Base-by-base conservation (phyloP, 108 stramenopile species). In the Nitzschia sp. region DNA sequence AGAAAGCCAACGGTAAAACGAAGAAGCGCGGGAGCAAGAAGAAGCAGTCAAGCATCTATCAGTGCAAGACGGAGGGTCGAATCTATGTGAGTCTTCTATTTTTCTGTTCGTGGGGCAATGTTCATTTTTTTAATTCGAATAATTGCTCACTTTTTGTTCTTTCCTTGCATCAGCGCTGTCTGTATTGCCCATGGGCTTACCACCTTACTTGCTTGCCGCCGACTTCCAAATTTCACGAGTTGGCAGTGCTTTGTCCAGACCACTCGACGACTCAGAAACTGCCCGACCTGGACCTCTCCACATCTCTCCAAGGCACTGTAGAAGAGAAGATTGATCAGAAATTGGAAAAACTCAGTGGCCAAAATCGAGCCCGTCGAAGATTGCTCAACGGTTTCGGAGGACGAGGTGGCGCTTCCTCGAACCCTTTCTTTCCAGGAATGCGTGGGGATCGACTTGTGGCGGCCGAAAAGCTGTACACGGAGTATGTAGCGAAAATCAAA, bases 131-230 rank as follows among this genome's bases (percentile, higher is more conserved):
- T 27, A n/a, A n/a, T n/a, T n/a, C n/a, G n/a, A n/a, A n/a, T n/a
- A n/a, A n/a, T n/a, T n/a, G n/a, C n/a, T n/a, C n/a, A n/a, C n/a
- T n/a, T n/a, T n/a, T 44, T 23, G 6, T 19, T 47, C 68, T 44
- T 29, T 58, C 29, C 25, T 29, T 5, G 36, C 22, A 41, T 61
- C 30, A 79, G 87, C 77, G 84, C 17, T 96, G 96, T 69, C 60
- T 90, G 27, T 79, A 92, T 52, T 97, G 96, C 48, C 95, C 94
- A 0, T 83, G 58, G 6, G 63, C 92, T 2, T 97, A 86, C 64
- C 96, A 97, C 63, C 48, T 90, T 17, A 85, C 89, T 46, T 97
- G 96, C 76, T 92, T 97, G 25, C 90, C 94, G 13, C 95, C 95
- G 4, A 61, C 61, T 28, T 70, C 84, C 2, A 66, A 76, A 36